A percentile compares a stretch with the other conserved stretches of the same genome.
Conservation (phyloP, 768 basidiomycete species). For the Rhizopogon salebrosus region DNA sequence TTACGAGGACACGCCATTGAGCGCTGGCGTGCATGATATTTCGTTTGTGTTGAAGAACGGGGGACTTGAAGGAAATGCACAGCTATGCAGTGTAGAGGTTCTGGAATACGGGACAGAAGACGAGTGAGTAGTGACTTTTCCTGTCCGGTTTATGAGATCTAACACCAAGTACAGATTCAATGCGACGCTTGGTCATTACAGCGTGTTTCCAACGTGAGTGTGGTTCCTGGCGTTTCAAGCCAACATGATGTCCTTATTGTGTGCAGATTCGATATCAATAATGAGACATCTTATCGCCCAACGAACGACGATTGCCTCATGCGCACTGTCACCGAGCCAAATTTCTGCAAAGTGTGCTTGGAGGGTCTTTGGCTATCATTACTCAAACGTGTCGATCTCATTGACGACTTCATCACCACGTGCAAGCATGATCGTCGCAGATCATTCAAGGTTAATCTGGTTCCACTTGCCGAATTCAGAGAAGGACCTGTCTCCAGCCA, state of each 20-base stretch:
- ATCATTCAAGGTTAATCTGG: slow-evolving; percentile 42
- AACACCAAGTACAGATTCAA: slow-evolving; percentile 45
- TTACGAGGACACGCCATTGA: slow-evolving; percentile 33
- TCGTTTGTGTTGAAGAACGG: slow-evolving; percentile 49
- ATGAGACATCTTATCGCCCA: slow-evolving; percentile 69
- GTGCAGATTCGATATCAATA: slow-evolving; percentile 48
- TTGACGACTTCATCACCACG: slow-evolving; percentile 45
- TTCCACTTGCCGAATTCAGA: slow-evolving; percentile 59
- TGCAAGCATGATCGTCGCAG: slow-evolving; percentile 28
- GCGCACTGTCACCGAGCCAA: slow-evolving; percentile 63
- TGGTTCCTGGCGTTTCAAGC: not conserved
- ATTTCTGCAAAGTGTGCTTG: slow-evolving; percentile 70
- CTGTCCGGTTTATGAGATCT: not conserved
- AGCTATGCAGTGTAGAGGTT: slow-evolving; percentile 73
- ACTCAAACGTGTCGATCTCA: slow-evolving; percentile 51
- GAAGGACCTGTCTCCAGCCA: slow-evolving; percentile 18
- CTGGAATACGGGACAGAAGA: slow-evolving; percentile 62
- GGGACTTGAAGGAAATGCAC: slow-evolving; percentile 48
- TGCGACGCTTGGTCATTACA: slow-evolving; percentile 49
- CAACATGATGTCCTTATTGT: not conserved
- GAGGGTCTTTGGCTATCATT: slow-evolving; percentile 73
- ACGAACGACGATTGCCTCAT: slow-evolving; percentile 82
- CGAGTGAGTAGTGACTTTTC: slow-evolving; percentile 40
- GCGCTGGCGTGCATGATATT: slow-evolving; percentile 51
- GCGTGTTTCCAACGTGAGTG: slow-evolving; percentile 70